phyloP scores from a whole-genome alignment of 2,329 filamentous ascomycete species.

The Zasmidium citrigriseum region DNA sequence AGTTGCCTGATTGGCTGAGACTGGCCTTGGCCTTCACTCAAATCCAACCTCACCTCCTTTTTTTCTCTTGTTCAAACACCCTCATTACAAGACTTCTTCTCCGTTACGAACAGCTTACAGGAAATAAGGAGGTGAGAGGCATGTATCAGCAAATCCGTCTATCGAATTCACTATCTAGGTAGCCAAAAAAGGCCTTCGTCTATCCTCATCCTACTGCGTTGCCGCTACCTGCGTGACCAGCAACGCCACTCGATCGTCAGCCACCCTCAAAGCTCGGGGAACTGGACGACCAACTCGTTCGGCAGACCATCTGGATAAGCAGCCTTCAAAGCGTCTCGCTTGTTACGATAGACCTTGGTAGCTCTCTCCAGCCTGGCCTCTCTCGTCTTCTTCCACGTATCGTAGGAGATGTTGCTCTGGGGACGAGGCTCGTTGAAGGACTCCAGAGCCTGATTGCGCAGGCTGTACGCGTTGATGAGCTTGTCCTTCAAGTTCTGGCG shows the following conservation, averaged over 20 bases:
- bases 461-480: constrained; percentile 7
- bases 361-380: constrained; percentile 20
- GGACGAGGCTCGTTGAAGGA: constrained; percentile 10
- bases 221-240: not conserved
- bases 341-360: constrained; percentile 19
- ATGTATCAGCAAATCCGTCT: not conserved
- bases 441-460: constrained; percentile 8
- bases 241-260: not conserved
- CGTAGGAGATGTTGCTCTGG: constrained; percentile 11
- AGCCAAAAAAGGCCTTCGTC: not conserved
- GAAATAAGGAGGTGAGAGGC: no score
- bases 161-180: not conserved
- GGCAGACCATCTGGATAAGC: constrained; percentile 4
- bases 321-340: constrained; percentile 13
- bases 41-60: no score
- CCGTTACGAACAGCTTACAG: no score
- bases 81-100: no score
- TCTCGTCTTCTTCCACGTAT: constrained; percentile 10
- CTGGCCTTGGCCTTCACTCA: no score
- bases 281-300: constrained; percentile 4
- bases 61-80: no score
- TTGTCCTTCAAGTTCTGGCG: constrained; percentile 11
- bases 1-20: not conserved
- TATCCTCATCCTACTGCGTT: not conserved
- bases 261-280: not conserved